Conservation (phyloP, 1,284 basidiomycete genomes). For the Boletellus deceptivus region DNA sequence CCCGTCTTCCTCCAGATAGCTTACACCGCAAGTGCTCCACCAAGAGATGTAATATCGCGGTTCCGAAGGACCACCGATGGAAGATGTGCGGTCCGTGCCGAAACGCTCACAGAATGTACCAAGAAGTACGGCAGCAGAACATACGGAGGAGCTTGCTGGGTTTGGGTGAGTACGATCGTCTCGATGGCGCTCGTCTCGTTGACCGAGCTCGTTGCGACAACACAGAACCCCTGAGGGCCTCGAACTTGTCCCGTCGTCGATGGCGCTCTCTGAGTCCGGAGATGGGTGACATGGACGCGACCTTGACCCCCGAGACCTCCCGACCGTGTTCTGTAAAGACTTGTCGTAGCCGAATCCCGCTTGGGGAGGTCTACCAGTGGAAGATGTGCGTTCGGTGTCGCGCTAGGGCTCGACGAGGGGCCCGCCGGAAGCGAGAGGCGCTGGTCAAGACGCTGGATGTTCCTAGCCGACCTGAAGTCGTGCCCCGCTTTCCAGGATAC, state of each 20-base stretch:
- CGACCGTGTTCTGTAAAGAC: constrained; percentile 9
- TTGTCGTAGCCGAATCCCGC: constrained; percentile 15
- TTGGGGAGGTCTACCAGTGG: constrained; percentile 17
- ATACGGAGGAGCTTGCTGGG: background rate
- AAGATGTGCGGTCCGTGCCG: constrained; percentile 39
- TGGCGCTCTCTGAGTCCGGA: constrained; percentile 13
- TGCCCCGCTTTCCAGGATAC: constrained; percentile 15
- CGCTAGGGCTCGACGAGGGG: constrained; percentile 11
- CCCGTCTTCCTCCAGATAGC: constrained; percentile 13
- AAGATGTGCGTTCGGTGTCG: constrained; percentile 25
- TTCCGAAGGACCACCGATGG: constrained; percentile 32
- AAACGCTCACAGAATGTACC: constrained; percentile 30
- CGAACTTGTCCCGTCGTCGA: background rate
- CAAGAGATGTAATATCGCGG: constrained; percentile 25
- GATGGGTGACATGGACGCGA: background rate
- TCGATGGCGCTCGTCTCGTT: background rate
- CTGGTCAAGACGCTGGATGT: background rate
- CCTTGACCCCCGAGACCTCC: constrained; percentile 7
- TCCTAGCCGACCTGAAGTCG: background rate
- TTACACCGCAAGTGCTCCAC: constrained; percentile 19
- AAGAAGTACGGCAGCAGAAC: constrained; percentile 11
- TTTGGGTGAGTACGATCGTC: constrained; percentile 9
- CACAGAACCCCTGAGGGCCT: constrained; percentile 4
- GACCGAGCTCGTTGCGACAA: background rate
- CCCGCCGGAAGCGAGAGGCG: constrained; percentile 1